Evolutionary conservation across 192 early-diverging fungal species (phyloP).

Genomic region (Podila minutissima): DNA sequence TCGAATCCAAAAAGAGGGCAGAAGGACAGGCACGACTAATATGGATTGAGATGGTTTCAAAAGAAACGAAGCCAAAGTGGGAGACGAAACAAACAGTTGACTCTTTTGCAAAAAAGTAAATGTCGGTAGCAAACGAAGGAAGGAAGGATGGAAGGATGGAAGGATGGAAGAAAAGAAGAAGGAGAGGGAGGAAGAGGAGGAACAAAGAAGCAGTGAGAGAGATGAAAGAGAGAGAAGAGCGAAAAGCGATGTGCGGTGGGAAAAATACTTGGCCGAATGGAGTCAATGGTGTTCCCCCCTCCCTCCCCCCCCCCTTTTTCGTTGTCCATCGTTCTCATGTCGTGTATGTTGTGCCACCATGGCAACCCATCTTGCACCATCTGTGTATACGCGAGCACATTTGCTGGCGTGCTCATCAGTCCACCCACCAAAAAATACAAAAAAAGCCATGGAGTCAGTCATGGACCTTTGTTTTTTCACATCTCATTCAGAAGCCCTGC

Average conservation of each 20-base stretch:
- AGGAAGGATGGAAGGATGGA: not conserved
- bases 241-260: not conserved
- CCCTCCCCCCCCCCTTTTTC: not conserved
- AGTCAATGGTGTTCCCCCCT: not conserved
- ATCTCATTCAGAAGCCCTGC: not conserved
- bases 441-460: constrained; percentile 3
- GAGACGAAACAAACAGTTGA: too few species aligned
- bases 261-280: not conserved
- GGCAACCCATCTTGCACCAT: not conserved
- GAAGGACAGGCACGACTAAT: too few species aligned
- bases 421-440: too few species aligned
- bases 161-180: not conserved
- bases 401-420: too few species aligned
- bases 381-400: too few species aligned
- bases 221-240: not conserved
- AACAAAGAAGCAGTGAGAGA: not conserved
- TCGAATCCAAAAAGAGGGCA: too few species aligned
- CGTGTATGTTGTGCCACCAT: not conserved
- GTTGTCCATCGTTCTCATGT: not conserved
- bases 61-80: too few species aligned
- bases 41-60: too few species aligned
- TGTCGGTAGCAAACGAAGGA: not conserved
- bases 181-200: not conserved
- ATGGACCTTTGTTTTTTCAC: too few species aligned
- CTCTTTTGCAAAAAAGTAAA: too few species aligned